Base-by-base conservation (phyloP, 495 filamentous ascomycete genomes). In the Umbilicaria muhlenbergii region DNA sequence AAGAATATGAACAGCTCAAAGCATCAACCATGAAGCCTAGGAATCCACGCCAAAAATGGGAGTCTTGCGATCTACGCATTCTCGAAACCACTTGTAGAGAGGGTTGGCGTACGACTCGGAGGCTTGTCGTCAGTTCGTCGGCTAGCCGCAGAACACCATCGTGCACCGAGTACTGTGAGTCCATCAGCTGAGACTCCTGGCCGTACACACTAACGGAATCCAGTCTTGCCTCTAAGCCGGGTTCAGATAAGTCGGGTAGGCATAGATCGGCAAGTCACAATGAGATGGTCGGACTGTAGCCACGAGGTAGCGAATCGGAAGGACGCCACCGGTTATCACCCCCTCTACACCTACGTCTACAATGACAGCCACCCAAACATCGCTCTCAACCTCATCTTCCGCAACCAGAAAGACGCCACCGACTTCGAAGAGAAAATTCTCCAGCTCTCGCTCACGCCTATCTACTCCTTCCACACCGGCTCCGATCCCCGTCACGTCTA, bases 201-300 rank as follows among this genome's bases (percentile, higher is more conserved):
- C 24, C 24, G 5, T 6, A 18, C 21, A 11, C 8, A 17, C 35
- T 42, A 38, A 49, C 19, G 8, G 10, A 17, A 12, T 13, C 7
- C 31, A 49, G 46, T 65, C 41, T 51, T 68, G 36, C 65, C 65
- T 11, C 41, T 63, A 36, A 60, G 56, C 17, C 52, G 46, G 16
- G 61, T 67, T 3, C 64, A 61, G 45, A 46, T 67, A 14, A 51
- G 48, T 14, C 49, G 57, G n/a, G 48, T 55, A 34, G 44, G 54
- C 13, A 45, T 50, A n/a, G 52, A 60, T 7, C 53, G 52, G 10
- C 50, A 60, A 28, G 41, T 63, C 3, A 53, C 58, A n/a, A 36
- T 65, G 10, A 63, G 58, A 48, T 68, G 65, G 64, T 67, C 65
- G 0, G 62, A 68, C 48, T 62, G 60, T 12, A 57, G 54, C 19